A percentile compares a stretch with the other conserved stretches of the same genome.
These are phyloP conservation scores for Gigaspora rosea DNA, from an alignment of 192 early-diverging fungal genomes.

Conservation along the genomic window DNA sequence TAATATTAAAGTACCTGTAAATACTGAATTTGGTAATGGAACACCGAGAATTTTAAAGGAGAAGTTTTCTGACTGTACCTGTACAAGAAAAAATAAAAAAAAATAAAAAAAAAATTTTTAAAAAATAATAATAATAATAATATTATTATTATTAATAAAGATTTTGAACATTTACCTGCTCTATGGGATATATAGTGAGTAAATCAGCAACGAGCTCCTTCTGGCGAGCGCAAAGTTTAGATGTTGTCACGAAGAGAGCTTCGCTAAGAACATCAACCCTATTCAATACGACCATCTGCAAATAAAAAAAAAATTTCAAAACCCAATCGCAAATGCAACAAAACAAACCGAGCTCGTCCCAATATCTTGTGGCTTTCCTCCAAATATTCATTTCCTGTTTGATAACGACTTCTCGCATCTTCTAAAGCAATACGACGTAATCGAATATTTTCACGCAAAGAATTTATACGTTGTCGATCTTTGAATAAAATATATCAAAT, in stretches of 20 bases:
- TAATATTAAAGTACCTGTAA: constrained; percentile 32
- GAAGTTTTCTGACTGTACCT: constrained; percentile 48
- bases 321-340: constrained; percentile 27
- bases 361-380: constrained; percentile 50
- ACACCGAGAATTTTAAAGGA: constrained; percentile 52
- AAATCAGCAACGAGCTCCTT: constrained; percentile 60
- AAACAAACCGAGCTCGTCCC: constrained; percentile 47
- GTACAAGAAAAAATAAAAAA: background rate
- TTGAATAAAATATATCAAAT: background rate
- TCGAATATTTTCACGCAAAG: constrained; percentile 38
- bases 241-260: constrained; percentile 18
- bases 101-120: background rate
- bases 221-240: constrained; percentile 39
- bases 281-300: constrained; percentile 36
- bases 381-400: constrained; percentile 48
- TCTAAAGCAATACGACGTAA: constrained; percentile 38
- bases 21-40: constrained; percentile 61
- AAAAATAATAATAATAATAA: too few species aligned
- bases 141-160: background rate
- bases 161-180: constrained; percentile 44
- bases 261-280: constrained; percentile 32
- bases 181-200: constrained; percentile 62
- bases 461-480: constrained; percentile 39
- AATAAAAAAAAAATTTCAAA: constrained; percentile 34
- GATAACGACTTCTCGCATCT: constrained; percentile 42